Base-by-base conservation (phyloP, 2,329 filamentous ascomycete genomes). In the Colletotrichum musae region DNA sequence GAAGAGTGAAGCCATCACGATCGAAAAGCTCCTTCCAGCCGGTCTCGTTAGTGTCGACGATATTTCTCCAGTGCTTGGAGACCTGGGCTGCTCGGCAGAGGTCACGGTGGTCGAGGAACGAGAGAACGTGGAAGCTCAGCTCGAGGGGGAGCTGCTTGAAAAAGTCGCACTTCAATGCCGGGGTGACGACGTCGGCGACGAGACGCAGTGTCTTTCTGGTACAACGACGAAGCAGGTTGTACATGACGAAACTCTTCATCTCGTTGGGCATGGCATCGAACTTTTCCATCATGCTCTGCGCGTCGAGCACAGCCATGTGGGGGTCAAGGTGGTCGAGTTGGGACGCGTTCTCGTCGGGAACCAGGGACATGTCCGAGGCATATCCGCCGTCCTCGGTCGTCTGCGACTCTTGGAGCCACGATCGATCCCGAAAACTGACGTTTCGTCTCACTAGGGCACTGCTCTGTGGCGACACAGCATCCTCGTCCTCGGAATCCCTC, bases 211-310 rank as follows among this genome's bases (percentile, higher is more conserved):
- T 97, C 50, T 94, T 92, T 73, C 97, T 93, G 6, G 94, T 90
- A 76, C 95, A 98, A 54, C 96, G 89, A 65, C 94, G 92, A 28
- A 99, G 87, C 64, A 99, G 90, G 77, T 99, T 95, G 78, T 97
- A 98, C 91, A 99, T 97, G 82, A 99, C 92, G 77, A 97, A 97
- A 0, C 93, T 93, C 81, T 99, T 96, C 88, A 99, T 91, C 75
- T 96, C 92, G 52, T 93, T 90, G 2, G 95, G 94, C 87, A 99
- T 93, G 6, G 92, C 89, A 78, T 98, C 95, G 75, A 98, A 99
- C 2, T 91, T 91, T 74, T 97, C 93, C 16, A 99, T 83, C 86
- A 99, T 93, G 16, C 87, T 89, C 7, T 93, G 93, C n/a, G 95
- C 93, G 74, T 97, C 93, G 81, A 95, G 88, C 21, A 95, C 79